Evolutionary conservation across 495 filamentous ascomycete species (phyloP), one percentile per base, ranked within the genome.

Genomic region (Penicillium longicatenatum): DNA sequence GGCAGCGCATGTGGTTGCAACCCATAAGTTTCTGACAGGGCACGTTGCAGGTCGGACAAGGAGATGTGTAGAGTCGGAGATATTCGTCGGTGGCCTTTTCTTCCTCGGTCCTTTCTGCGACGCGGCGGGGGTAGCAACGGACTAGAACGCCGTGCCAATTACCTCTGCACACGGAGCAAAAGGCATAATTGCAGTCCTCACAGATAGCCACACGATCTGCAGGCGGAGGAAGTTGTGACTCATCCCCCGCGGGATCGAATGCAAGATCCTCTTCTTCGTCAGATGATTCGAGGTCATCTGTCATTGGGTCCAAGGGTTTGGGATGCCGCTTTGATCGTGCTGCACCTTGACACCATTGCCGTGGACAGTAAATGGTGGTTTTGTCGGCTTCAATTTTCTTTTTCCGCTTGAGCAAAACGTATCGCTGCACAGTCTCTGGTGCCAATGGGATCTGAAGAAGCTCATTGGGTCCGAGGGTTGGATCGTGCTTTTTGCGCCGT

Each of bases 1-100:
- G 91, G 69, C 94, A 98, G 16, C 86, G 88, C 94, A 98, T 98
- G 67, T 98, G 94, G 70, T 98, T 98, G 84, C 94, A 98, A 31
- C 94, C 94, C 63, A 90, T 85, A 12, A 86, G 89, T 75, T 98
- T 98, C 63, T 97, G 89, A 20, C 86, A 86, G 1, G 89, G 90
- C 2, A 88, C 84, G n/a, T 75, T 82, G 70, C 94, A 98, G 4
- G 90, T 92, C n/a, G 94, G 94, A 67, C 94, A 98, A 10, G 86
- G 84, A 0, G 91, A 89, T 0, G 93, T 95, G 74, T 97, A 86
- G 33, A 84, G 59, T 39, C 78, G 79, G 57, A 98, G 76, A 66
- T 93, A 98, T 41, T 93, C 87, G 52, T 92, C 77, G 4, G 89
- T 90, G 1, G 90, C 90, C 52, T 89, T 82, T 56, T 98, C 94